Base-by-base conservation (phyloP, 106 monocot genomes). In the Ottelia alismoides region DNA sequence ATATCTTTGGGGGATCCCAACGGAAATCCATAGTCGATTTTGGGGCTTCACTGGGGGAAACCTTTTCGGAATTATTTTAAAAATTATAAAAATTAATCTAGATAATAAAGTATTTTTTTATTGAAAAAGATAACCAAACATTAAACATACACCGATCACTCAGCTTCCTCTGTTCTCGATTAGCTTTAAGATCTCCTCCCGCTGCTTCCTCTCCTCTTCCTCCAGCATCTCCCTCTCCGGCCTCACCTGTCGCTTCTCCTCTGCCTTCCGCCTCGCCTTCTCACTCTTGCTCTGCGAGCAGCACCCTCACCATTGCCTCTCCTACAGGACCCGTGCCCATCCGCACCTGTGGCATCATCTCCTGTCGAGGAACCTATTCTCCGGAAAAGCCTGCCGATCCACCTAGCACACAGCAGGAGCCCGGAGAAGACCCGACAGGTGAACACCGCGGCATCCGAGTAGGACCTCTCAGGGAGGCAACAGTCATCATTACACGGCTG, bases 181-280 rank as follows among this genome's bases (percentile, higher is more conserved):
- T 20, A 89, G 61, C 51, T 76, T 67, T 5, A 83, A 79, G 27
- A 89, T 70, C 57, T 89, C 88, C 59, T 89, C 88, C 30, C 83
- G 70, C 45, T 89, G 88, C 58, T 80, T 89, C 28, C 88, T 76
- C 63, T 89, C 88, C 51, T 89, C 88, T 55, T 79, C 83, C 58
- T 89, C 88, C 11, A 89, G 53, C 76, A 83, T 79, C 51, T 83
- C 83, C 61, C 68, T 89, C 56, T 89, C 88, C 58, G 80, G 54
- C 51, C 76, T 73, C 3, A 83, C 88, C 60, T 70, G 72, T 47
- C 79, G 74, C 65, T 74, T 89, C 61, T 89, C 88, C 61, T 89
- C 83, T 20, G 88, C 88, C 45, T 83, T 89, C 64, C 88, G 76
- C 49, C 69, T 83, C 2, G 88, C 73, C 45, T 80, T 89, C 61